Evolutionary conservation across 1,139 yeast genomes (phyloP), one percentile per base, ranked within the genome.

Genomic region (Geotrichum phurueaensis): DNA sequence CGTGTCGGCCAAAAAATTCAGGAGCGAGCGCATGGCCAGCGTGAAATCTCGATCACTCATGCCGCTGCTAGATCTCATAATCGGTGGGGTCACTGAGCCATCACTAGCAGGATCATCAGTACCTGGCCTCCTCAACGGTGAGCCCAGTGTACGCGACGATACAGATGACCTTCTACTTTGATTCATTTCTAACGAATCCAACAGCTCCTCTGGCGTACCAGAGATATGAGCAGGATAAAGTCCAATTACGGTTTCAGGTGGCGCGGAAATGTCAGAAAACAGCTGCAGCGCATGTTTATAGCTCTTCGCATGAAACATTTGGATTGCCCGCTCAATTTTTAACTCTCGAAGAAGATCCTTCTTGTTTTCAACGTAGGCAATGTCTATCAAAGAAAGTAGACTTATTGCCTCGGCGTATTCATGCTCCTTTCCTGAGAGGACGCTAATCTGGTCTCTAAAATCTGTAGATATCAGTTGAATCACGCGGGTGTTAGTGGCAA

Each of bases 241-340:
- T 2, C 69, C 63, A 2, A 84, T 73, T 0, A 85, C 83, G 3
- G 74, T 67, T 33, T 78, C 75, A 0, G 89, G 89, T 0, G 85
- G 80, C 0, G 89, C 87, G 66, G 85, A 75, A 57, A 78, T 82
- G 45, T 79, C 80, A 2, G 80, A 77, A 61, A 85, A 84, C 23
- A 79, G 67, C 25, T 74, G 68, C 66, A 83, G 73, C 0, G 86
- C 78, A n/a, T 70, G 68, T 12, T 70, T 72, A 59, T 73, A 76
- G 4, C 74, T 65, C 13, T 70, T 71, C 1, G 68, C 62, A 1
- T 67, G 61, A 63, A 82, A 75, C 22, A 79, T 65, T 2, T 68
- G 65, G 2, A 71, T 66, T 0, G 81, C 86, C 45, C 75, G 73
- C 39, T 72, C 63, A 39, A 80, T 73, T 63, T 82, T 79, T 47